Base-by-base conservation (phyloP, 2,329 filamentous ascomycete species). In the Alternaria atra region DNA sequence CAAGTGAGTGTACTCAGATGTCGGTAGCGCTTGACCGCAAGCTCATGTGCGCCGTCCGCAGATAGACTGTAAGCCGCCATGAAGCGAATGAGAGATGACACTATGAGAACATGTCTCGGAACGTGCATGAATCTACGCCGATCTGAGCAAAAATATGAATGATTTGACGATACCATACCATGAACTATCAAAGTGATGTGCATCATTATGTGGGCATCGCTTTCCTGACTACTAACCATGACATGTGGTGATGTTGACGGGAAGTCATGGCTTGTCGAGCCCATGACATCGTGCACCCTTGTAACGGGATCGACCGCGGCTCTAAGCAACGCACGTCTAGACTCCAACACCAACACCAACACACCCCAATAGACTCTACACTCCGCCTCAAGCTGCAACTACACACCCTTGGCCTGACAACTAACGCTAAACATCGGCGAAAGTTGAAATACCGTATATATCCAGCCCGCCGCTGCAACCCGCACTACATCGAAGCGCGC, bases 1-100 rank as follows among this genome's bases (percentile, higher is more conserved):
- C 56, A 79, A 80, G 76, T 80, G 60, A 74, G 74, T 67, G 23
- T 23, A 40, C 44, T 57, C 5, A 17, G 7, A 40, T 40, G 25
- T 10, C 13, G 20, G 39, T 12, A 29, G 27, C 20, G 30, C 27
- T 40, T 29, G 29, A 52, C 15, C 27, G 46, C 25, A 27, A 42
- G 48, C 60, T 67, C 27, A 66, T 35, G 30, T 60, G 51, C 30
- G 23, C 47, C 30, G 30, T 44, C 30, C 55, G 42, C 42, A 69
- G 66, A 67, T 69, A 70, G 63, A 64, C 55, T 69, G 57, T 73
- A 63, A 63, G 56, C 48, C 47, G 55, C 42, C 35, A 50, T 29
- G 53, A 43, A 20, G 52, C 51, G 55, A 48, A 68, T 61, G 63
- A 65, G 60, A 54, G 43, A 60, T 50, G 60, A 61, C n/a, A 37